Base-by-base conservation (phyloP, 2,329 filamentous ascomycete genomes). In the Fusarium sp. region DNA sequence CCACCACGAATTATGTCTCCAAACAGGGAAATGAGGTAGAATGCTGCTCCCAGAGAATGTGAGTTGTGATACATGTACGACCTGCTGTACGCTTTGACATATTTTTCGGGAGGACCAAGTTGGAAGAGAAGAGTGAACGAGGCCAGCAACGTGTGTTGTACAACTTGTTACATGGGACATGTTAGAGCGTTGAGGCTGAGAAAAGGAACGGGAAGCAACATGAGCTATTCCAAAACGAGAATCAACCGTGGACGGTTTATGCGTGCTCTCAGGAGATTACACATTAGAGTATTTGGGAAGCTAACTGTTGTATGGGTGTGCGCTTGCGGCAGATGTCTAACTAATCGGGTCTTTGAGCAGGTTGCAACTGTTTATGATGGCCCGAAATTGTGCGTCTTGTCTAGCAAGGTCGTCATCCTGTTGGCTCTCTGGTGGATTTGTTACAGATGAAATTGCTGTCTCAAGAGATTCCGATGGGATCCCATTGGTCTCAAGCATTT, bases 391-490 rank as follows among this genome's bases (percentile, higher is more conserved):
- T 42, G 83, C 79, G 60, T 85, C 84, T 65, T 85, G 83, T 59
- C 79, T 81, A 6, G 62, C 65, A 40, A 76, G 54, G 27, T 76
- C 71, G 3, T 67, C 38, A 40, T 76, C 73, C 18, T 66, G 70
- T 35, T 48, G 57, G 20, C 32, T 59, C 5, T 56, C 53, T n/a
- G 66, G 49, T 40, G 76, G 63, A 81, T 80, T 52, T 10, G 71
- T 65, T 49, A 89, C 83, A 9, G 83, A 81, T 6, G 84, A 77
- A 27, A 89, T 82, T 15, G 87, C 88, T 46, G 81, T 78, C 67
- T 89, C 84, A 35, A 91, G 77, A 4, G 82, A 78, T 18, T 84
- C 81, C 7, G 78, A 73, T 0, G 85, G 80, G 58, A 90, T 83
- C 0, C 88, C 88, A 5, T 83, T 81, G 13, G 82, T 77, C 40